phyloP scores from a whole-genome alignment of 768 basidiomycete species.

The Symmetrospora coprosmae region DNA sequence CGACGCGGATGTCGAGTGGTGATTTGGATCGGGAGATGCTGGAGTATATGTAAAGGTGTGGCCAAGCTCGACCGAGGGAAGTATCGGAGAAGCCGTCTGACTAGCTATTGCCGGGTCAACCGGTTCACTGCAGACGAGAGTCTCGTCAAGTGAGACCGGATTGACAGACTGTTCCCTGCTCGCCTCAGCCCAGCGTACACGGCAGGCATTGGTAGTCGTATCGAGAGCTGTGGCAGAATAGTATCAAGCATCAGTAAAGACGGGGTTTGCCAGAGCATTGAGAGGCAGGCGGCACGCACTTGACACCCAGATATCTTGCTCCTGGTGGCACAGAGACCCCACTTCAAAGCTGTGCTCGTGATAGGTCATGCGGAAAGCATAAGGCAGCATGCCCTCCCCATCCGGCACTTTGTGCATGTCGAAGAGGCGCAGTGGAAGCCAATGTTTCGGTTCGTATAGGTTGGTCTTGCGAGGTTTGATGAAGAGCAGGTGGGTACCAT shows the following conservation, averaged over 20 bases:
- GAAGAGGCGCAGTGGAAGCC: constrained; percentile 65
- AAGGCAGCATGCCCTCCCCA: constrained; percentile 62
- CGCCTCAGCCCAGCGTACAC: not conserved
- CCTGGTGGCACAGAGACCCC: constrained; percentile 11
- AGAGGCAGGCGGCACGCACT: not conserved
- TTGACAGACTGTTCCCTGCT: not conserved
- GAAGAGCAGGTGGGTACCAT: constrained; percentile 71
- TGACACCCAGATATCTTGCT: constrained; percentile 17
- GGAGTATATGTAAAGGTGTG: no score
- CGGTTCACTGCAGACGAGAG: not conserved
- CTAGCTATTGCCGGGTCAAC: not conserved
- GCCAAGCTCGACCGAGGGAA: not conserved
- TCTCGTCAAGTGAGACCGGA: constrained; percentile 2
- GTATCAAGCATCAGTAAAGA: no score
- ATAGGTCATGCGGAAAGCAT: constrained; percentile 59
- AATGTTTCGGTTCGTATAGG: constrained; percentile 72
- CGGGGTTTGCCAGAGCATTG: not conserved
- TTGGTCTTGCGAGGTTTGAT: constrained; percentile 65
- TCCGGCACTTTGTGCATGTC: constrained; percentile 55
- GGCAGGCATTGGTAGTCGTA: not conserved
- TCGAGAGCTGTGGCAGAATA: constrained; percentile 7
- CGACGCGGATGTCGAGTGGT: no score
- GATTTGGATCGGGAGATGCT: constrained; percentile 9
- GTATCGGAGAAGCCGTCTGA: constrained; percentile 2
- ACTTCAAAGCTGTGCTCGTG: constrained; percentile 60